phyloP scores from a whole-genome alignment of 75 land plant species.

The Pinus taeda region DNA sequence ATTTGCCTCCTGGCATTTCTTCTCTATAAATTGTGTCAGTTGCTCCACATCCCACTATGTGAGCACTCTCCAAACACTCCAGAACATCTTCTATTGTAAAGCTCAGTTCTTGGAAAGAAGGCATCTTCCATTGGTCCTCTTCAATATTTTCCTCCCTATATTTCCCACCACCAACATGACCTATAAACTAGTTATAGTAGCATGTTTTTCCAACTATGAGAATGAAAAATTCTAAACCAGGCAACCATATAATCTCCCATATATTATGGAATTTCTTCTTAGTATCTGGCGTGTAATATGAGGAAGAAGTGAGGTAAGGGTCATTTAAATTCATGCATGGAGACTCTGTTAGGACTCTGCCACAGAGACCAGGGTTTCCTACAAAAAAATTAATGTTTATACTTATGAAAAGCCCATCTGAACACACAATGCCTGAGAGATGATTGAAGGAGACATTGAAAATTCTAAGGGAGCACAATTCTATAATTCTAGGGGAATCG shows the following conservation, averaged over 20 bases:
- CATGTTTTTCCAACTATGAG: conserved; percentile 19
- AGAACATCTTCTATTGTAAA: conserved; percentile 51
- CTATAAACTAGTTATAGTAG: conserved; percentile 24
- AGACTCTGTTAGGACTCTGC: conserved; percentile 48
- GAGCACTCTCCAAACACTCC: conserved; percentile 44
- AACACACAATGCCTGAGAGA: conserved; percentile 66
- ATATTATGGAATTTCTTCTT: conserved; percentile 15
- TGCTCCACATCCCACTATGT: conserved; percentile 51
- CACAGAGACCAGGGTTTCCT: conserved; percentile 67
- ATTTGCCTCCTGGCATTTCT: conserved; percentile 49
- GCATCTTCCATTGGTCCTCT: conserved; percentile 24
- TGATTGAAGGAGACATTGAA: conserved; percentile 71
- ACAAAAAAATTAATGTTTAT: conserved; percentile 32
- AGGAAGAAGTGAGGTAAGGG: conserved; percentile 6
- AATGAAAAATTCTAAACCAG: conserved; percentile 19
- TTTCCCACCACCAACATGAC: neutral
- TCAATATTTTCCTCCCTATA: no score
- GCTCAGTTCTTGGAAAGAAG: conserved; percentile 46
- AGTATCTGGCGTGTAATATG: conserved; percentile 9
- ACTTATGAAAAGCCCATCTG: conserved; percentile 42
- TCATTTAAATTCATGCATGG: conserved; percentile 18
- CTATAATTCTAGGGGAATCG: conserved; percentile 50
- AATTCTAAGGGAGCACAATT: conserved; percentile 60
- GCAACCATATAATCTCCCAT: conserved; percentile 29
- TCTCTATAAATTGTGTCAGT: conserved; percentile 60